Conservation (phyloP, 129 eudicot species). For the Escallonia herrerae region DNA sequence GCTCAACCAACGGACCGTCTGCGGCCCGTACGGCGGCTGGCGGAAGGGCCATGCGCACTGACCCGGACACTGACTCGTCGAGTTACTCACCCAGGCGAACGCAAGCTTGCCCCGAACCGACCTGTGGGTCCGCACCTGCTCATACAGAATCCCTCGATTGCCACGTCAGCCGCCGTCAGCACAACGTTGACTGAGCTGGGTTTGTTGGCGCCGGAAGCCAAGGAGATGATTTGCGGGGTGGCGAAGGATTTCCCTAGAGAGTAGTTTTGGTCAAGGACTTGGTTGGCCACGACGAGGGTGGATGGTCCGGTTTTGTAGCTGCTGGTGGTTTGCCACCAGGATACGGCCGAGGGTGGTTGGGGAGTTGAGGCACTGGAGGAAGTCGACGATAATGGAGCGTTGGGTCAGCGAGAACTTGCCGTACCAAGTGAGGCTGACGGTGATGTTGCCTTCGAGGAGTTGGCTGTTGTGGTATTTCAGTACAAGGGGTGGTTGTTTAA, state of each 20-base stretch:
- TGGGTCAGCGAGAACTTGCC: conserved; percentile 54
- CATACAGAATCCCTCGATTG: conserved; percentile 62
- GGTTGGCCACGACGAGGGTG: conserved; percentile 44
- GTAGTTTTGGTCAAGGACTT: conserved; percentile 34
- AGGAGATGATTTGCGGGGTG: conserved; percentile 24
- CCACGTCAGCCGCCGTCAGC: conserved; percentile 58
- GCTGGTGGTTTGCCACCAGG: conserved; percentile 75
- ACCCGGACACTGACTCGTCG: conserved; percentile 77
- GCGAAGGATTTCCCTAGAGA: conserved; percentile 64
- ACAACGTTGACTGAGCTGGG: conserved; percentile 35
- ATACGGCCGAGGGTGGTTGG: conserved; percentile 47
- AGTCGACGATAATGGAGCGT: conserved; percentile 45
- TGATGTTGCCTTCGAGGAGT: conserved; percentile 55
- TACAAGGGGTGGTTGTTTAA: conserved; percentile 37
- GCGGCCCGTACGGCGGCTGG: conserved; percentile 65
- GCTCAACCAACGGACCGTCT: conserved; percentile 51
- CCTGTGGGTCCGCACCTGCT: conserved; percentile 68
- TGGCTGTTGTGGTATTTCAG: conserved; percentile 66
- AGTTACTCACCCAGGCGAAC: conserved; percentile 82
- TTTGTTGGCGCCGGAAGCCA: conserved; percentile 36
- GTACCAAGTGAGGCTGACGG: conserved; percentile 74
- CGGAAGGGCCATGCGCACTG: conserved; percentile 86
- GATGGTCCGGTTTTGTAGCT: conserved; percentile 40
- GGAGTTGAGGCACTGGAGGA: conserved; percentile 44
- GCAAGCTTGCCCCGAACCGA: conserved; percentile 40